A percentile compares a stretch with the other conserved stretches of the same genome.
These are phyloP conservation scores for Nicotiana paniculata DNA, from an alignment of 257 asterid genomes.

Conservation along the genomic window DNA sequence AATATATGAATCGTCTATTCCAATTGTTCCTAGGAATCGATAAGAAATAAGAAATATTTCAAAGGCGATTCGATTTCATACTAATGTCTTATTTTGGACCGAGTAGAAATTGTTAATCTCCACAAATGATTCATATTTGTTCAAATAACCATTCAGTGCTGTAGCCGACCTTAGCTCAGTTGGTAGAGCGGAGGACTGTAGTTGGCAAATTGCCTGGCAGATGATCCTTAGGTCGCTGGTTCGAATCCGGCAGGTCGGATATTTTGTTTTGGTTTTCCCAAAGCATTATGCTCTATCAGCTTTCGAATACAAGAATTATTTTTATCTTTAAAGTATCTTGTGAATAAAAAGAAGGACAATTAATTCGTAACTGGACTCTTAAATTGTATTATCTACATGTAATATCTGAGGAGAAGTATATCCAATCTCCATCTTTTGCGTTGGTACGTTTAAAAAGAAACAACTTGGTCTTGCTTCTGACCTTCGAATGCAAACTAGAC, in stretches of 20 bases:
- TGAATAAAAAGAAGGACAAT: background rate
- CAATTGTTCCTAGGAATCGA: too few relatives aligned
- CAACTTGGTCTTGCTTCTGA: background rate
- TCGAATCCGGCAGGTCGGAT: slow-evolving; percentile 42
- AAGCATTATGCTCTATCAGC: background rate
- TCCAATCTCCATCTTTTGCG: background rate
- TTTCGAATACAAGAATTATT: background rate
- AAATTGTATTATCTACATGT: background rate
- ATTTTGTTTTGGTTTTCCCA: background rate
- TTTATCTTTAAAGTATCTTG: background rate
- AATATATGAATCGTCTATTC: too few relatives aligned
- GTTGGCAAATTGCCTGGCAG: background rate
- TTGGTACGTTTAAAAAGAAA: background rate
- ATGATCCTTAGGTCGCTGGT: slow-evolving; percentile 36
- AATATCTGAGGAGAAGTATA: background rate
- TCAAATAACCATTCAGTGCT: rapidly evolving
- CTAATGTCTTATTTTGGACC: too few relatives aligned
- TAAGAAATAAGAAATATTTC: too few relatives aligned
- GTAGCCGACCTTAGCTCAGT: slow-evolving; percentile 10
- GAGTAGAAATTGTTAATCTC: too few relatives aligned
- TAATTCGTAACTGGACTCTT: too few relatives aligned
- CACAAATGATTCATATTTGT: too few relatives aligned
- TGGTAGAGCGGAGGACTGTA: slow-evolving; percentile 14
- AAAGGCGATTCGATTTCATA: too few relatives aligned
- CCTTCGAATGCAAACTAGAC: background rate